Conservation (phyloP, 192 early-diverging fungal species). For the Pilobolus umbonatus region DNA sequence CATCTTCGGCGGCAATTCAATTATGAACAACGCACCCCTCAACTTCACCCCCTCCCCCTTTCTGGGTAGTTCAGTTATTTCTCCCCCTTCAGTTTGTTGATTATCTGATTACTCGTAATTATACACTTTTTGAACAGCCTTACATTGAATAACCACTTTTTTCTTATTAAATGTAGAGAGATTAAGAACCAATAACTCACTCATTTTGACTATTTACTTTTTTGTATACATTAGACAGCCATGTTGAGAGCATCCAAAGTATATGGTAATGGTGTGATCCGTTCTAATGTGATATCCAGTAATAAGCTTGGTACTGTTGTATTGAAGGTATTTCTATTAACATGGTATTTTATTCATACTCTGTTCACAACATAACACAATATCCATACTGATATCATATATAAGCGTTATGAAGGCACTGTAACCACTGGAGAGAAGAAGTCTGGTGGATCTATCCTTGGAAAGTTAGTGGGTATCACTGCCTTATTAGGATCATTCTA, state of each 20-base stretch:
- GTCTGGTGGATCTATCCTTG: constrained; percentile 16
- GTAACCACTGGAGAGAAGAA: background rate
- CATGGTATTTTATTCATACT: background rate
- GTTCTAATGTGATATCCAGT: constrained; percentile 6
- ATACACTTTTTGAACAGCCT: too few relatives aligned
- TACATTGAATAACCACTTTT: too few relatives aligned
- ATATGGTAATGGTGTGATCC: constrained; percentile 11
- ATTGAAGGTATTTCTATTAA: constrained; percentile 15
- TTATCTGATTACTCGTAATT: too few relatives aligned
- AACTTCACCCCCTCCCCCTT: too few relatives aligned
- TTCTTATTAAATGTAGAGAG: too few relatives aligned
- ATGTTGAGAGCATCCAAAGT: constrained; percentile 23
- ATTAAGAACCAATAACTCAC: too few relatives aligned
- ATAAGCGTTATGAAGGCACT: constrained; percentile 26
- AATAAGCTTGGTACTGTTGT: constrained; percentile 2
- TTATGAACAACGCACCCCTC: too few relatives aligned
- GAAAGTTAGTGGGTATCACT: constrained; percentile 6
- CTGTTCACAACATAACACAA: background rate
- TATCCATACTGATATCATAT: background rate
- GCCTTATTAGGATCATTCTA: constrained; percentile 36
- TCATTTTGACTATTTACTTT: too few relatives aligned
- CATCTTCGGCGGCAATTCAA: too few relatives aligned
- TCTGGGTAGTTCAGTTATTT: too few relatives aligned
- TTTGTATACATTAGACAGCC: too few relatives aligned
- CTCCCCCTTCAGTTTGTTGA: too few relatives aligned